Percentiles rank a stretch among this genome's conserved stretches.
These are phyloP conservation scores for Triticum monococcum DNA, from an alignment of 176 grass and related monocot species.

Conservation along the genomic window DNA sequence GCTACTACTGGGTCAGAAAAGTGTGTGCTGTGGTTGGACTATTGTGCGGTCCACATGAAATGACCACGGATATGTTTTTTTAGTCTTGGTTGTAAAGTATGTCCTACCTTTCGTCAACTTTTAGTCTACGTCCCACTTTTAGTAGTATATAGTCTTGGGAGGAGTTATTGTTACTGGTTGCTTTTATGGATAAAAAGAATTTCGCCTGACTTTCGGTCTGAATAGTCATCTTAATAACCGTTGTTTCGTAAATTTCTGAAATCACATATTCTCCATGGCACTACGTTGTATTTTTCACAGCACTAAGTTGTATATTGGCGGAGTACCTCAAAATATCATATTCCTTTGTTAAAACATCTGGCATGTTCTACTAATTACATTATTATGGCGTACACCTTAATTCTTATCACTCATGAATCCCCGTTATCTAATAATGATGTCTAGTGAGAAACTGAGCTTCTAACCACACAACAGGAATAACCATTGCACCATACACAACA, in stretches of 20 bases:
- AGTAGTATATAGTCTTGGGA: background rate
- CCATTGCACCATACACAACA: no score
- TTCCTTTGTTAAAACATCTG: no score
- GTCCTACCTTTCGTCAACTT: background rate
- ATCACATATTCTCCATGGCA: no score
- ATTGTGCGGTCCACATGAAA: background rate
- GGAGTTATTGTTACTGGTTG: accelerated
- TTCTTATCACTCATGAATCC: no score
- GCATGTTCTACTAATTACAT: no score
- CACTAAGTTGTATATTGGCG: background rate
- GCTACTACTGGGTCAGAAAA: background rate
- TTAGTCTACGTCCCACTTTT: background rate
- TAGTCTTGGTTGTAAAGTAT: background rate
- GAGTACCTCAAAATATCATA: background rate
- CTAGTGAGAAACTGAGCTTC: no score
- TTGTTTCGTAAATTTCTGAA: no score
- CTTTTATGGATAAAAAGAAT: background rate
- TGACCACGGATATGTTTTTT: background rate
- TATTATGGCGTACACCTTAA: no score
- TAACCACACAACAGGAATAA: no score
- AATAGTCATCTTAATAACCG: no score
- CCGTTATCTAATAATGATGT: no score
- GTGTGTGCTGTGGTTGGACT: accelerated
- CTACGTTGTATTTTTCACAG: background rate
- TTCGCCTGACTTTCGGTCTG: accelerated